Evolutionary conservation across 1,284 basidiomycete genomes (phyloP).

Genomic region (Ganoderma meredithae): DNA sequence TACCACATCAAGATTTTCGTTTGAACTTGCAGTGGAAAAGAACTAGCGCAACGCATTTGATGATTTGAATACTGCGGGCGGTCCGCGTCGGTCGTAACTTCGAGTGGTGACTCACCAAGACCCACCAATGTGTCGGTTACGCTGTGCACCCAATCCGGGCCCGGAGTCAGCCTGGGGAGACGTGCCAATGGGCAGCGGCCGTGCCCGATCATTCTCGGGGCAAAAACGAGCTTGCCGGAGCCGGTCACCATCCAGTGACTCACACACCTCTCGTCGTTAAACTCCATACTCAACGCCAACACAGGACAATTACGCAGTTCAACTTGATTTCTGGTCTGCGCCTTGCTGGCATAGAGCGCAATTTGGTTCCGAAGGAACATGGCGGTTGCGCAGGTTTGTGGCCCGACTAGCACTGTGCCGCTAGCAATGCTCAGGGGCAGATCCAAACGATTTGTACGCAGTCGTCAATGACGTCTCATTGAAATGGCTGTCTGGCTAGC

Average conservation of each 20-base stretch:
- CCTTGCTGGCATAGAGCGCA: too few species aligned
- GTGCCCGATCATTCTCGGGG: background rate
- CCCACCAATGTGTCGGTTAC: background rate
- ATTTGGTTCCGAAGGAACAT: too few species aligned
- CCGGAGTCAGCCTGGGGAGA: background rate
- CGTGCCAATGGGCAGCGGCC: background rate
- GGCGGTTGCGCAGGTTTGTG: background rate
- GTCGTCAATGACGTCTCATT: background rate
- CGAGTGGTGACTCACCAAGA: background rate
- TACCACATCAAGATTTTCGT: background rate
- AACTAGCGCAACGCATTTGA: background rate
- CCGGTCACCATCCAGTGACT: background rate
- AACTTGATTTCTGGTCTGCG: background rate
- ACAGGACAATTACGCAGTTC: background rate
- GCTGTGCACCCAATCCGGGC: background rate
- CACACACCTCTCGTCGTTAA: background rate
- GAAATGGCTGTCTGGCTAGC: background rate
- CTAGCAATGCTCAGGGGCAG: background rate
- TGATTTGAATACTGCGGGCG: background rate
- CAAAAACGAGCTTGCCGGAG: slow-evolving; percentile 1
- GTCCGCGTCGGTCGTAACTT: background rate
- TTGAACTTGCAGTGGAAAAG: background rate
- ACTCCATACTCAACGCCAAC: background rate
- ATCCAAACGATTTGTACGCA: background rate
- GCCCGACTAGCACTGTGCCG: background rate